Conservation (phyloP, 2,329 filamentous ascomycete genomes). For the Ophiostoma sp. region DNA sequence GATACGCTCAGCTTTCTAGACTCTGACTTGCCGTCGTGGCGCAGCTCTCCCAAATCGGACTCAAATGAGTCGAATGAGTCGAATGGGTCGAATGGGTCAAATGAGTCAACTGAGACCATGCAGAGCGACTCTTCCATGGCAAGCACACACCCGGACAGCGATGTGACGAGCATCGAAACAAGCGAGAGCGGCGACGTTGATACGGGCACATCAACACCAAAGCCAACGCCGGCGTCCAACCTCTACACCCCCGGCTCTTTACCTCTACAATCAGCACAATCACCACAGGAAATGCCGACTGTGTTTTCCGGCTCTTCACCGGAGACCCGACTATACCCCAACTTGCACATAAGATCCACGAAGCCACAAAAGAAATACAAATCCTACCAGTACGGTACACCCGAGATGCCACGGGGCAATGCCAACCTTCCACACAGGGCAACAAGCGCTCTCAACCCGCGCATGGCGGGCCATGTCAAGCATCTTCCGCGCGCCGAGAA, state of each 20-base stretch:
- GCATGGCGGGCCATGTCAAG: constrained; percentile 34
- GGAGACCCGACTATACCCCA: constrained; percentile 25
- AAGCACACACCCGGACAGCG: neutral
- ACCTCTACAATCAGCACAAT: neutral
- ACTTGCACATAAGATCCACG: constrained; percentile 20
- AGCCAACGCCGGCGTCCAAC: neutral
- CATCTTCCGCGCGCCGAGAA: constrained; percentile 40
- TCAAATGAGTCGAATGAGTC: neutral
- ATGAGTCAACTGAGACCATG: neutral
- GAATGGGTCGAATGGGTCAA: neutral
- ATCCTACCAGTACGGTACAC: constrained; percentile 36
- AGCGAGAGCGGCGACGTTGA: neutral
- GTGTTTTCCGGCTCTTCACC: constrained; percentile 12
- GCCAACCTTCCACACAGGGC: constrained; percentile 37
- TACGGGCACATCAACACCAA: neutral
- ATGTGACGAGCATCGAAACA: neutral
- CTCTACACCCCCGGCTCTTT: neutral
- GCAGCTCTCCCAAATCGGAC: neutral
- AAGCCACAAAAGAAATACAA: constrained; percentile 9
- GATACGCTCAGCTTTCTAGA: constrained; percentile 52
- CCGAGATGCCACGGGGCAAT: constrained; percentile 40
- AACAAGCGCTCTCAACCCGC: constrained; percentile 36
- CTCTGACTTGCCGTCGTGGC: constrained; percentile 8
- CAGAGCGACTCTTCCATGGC: neutral
- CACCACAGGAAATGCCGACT: neutral